Evolutionary conservation across 1,284 basidiomycete species (phyloP).

Genomic region (Ustilago bromivora): DNA sequence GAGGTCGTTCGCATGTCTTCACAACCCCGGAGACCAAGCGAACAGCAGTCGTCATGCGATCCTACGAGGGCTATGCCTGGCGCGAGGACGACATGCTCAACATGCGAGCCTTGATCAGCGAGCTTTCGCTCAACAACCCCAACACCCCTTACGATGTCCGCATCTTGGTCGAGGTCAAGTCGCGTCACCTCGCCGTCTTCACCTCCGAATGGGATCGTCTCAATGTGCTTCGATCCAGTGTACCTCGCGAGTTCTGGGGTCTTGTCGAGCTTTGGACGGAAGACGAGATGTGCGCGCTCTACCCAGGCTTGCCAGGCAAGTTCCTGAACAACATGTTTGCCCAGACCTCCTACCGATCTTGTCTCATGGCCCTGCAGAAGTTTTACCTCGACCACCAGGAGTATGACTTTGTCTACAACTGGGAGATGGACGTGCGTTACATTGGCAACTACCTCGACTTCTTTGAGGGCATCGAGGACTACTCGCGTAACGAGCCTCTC

Average conservation of each 20-base stretch:
- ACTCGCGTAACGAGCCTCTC: slow-evolving; percentile 65
- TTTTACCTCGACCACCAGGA: slow-evolving; percentile 69
- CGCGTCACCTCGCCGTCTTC: slow-evolving; percentile 65
- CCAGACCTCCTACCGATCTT: slow-evolving; percentile 69
- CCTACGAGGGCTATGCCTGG: slow-evolving; percentile 69
- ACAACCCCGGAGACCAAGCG: slow-evolving; percentile 67
- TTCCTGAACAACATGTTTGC: slow-evolving; percentile 70
- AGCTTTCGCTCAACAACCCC: slow-evolving; percentile 69
- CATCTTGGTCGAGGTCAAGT: slow-evolving; percentile 69
- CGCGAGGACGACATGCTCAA: slow-evolving; percentile 69
- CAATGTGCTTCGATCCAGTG: slow-evolving; percentile 64
- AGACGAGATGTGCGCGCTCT: slow-evolving; percentile 68
- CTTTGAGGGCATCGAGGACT: slow-evolving; percentile 68
- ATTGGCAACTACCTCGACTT: slow-evolving; percentile 69
- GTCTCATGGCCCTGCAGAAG: slow-evolving; percentile 69
- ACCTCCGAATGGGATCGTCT: slow-evolving; percentile 69
- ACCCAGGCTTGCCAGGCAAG: slow-evolving; percentile 67
- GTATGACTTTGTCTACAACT: slow-evolving; percentile 69
- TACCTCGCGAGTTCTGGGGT: slow-evolving; percentile 69
- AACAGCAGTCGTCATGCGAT: slow-evolving; percentile 67
- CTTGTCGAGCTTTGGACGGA: slow-evolving; percentile 69
- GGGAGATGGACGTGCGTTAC: slow-evolving; percentile 70
- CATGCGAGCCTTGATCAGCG: slow-evolving; percentile 68
- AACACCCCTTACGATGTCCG: slow-evolving; percentile 68
- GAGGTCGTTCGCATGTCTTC: slow-evolving; percentile 44